phyloP scores from a whole-genome alignment of 2,329 filamentous ascomycete genomes.

The Sarocladium kiliense region DNA sequence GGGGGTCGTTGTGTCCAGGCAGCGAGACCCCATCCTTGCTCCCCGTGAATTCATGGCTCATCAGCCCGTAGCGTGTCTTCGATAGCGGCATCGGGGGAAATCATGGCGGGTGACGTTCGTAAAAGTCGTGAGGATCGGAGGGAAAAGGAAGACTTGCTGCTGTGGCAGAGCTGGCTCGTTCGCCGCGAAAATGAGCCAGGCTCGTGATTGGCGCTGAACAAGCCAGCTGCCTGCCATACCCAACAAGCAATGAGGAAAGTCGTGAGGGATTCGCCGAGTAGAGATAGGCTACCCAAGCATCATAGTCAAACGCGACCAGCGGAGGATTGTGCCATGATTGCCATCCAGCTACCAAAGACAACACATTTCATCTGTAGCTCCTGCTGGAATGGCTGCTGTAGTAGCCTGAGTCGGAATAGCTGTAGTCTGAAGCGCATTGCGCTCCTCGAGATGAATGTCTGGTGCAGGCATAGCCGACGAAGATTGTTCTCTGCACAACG shows the following conservation, averaged over 20 bases:
- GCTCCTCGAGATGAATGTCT: constrained; percentile 39
- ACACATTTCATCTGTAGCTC: constrained; percentile 46
- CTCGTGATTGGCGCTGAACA: constrained; percentile 26
- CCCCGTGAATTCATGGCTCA: constrained; percentile 1
- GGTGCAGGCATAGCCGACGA: constrained; percentile 76
- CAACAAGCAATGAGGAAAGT: constrained; percentile 43
- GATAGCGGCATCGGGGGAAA: neutral
- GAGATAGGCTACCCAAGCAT: constrained; percentile 43
- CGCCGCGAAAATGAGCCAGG: neutral
- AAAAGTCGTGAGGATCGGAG: neutral
- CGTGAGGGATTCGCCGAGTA: constrained; percentile 43
- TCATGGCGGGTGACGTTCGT: constrained; percentile 1
- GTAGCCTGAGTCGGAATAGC: constrained; percentile 52
- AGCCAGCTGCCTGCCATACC: constrained; percentile 36
- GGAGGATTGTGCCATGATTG: constrained; percentile 34
- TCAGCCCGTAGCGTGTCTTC: neutral
- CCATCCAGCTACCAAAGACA: constrained; percentile 47
- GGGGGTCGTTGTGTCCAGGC: neutral
- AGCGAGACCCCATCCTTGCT: neutral
- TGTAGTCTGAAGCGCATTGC: constrained; percentile 33
- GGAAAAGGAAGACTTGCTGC: neutral
- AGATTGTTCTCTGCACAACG: constrained; percentile 69
- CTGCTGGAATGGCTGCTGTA: constrained; percentile 43
- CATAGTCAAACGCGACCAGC: constrained; percentile 37
- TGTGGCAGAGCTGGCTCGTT: neutral